Conservation (phyloP, 2,329 filamentous ascomycete species). For the Periconia digitata region DNA sequence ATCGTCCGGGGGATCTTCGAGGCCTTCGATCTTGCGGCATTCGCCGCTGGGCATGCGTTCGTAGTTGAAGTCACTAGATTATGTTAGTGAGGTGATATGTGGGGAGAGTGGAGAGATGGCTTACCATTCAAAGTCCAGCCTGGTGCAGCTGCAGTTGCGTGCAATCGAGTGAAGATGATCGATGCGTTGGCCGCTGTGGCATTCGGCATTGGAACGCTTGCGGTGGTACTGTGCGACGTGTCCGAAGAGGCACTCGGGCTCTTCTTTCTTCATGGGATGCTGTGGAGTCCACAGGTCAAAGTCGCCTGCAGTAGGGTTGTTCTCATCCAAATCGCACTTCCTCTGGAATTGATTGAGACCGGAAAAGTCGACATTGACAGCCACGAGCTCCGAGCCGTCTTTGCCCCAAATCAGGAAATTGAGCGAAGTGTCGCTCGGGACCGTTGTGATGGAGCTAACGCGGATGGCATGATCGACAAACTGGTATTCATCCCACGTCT, state of each 20-base stretch:
- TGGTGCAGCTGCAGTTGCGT: constrained; percentile 78
- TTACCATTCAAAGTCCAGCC: constrained; percentile 91
- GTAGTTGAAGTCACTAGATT: constrained; percentile 83
- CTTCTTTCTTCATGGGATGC: constrained; percentile 75
- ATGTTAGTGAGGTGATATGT: constrained; percentile 11
- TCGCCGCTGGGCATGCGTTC: constrained; percentile 75
- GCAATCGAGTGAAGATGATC: constrained; percentile 64
- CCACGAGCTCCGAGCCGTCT: constrained; percentile 60
- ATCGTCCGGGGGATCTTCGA: constrained; percentile 57
- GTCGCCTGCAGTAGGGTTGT: constrained; percentile 62
- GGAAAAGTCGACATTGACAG: constrained; percentile 86
- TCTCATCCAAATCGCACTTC: constrained; percentile 69
- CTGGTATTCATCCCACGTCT: constrained; percentile 72
- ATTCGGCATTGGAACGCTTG: constrained; percentile 77
- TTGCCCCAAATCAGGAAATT: constrained; percentile 90
- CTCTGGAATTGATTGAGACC: constrained; percentile 66
- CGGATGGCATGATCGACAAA: constrained; percentile 71
- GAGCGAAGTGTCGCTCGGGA: constrained; percentile 83
- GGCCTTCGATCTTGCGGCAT: constrained; percentile 75
- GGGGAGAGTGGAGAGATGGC: constrained; percentile 23
- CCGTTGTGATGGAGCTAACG: constrained; percentile 80
- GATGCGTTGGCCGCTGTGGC: constrained; percentile 78
- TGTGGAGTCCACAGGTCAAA: constrained; percentile 87
- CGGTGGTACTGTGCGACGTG: constrained; percentile 87
- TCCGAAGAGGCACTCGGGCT: constrained; percentile 85